These are phyloP conservation scores for Torrubiellomyces zombiae DNA, from an alignment of 2,329 filamentous ascomycete genomes.

Conservation along the genomic window DNA sequence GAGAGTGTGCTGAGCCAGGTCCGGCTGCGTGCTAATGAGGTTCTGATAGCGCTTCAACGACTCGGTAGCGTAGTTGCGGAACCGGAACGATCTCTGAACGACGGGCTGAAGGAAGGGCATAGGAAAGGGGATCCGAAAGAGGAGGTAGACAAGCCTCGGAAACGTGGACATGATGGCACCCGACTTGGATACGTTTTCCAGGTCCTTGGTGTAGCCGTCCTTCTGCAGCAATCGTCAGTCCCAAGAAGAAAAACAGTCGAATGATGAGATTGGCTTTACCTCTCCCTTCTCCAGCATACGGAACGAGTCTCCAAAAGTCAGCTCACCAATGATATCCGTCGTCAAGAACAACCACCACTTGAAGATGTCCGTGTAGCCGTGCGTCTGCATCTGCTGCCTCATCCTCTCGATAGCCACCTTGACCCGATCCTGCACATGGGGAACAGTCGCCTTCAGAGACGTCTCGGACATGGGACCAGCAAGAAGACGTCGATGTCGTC, in stretches of 20 bases:
- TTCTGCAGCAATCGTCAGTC: constrained; percentile 2
- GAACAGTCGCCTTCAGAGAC: constrained; percentile 14
- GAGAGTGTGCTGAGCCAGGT: constrained; percentile 13
- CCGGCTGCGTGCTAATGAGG: constrained; percentile 7
- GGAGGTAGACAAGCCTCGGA: constrained; percentile 11
- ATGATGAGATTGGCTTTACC: constrained; percentile 12
- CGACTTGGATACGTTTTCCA: constrained; percentile 13
- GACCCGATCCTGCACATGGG: constrained; percentile 18
- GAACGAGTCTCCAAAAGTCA: constrained; percentile 40
- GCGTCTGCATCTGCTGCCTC: constrained; percentile 20
- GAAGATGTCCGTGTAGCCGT: constrained; percentile 24
- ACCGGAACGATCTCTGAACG: constrained; percentile 3
- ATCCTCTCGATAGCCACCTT: constrained; percentile 25
- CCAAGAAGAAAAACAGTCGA: constrained; percentile 12
- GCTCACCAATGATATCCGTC: constrained; percentile 35
- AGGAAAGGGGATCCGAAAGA: constrained; percentile 7
- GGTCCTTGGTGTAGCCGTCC: constrained; percentile 22
- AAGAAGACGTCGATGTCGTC: constrained; percentile 23
- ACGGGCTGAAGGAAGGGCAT: constrained; percentile 9
- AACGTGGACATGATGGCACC: constrained; percentile 12
- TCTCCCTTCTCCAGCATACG: constrained; percentile 30
- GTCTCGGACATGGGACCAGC: constrained; percentile 21
- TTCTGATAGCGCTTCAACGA: constrained; percentile 13
- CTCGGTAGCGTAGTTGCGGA: constrained; percentile 11
- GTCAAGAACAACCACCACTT: constrained; percentile 39